These are phyloP conservation scores for Exophiala mesophila DNA, from an alignment of 2,329 filamentous ascomycete species.

Conservation along the genomic window DNA sequence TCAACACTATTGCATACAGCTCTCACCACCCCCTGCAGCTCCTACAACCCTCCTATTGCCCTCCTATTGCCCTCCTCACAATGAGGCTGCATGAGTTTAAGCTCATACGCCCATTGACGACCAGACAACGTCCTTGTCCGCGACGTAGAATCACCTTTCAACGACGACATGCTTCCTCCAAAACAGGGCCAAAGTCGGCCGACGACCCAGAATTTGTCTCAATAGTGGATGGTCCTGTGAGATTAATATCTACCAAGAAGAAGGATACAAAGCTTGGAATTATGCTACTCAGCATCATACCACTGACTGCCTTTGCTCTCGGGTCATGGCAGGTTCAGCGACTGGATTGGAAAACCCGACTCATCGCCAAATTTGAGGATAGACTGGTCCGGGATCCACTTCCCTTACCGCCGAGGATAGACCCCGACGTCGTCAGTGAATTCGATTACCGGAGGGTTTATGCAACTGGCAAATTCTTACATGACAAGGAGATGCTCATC, in stretches of 20 bases:
- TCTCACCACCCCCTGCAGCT: too few relatives aligned
- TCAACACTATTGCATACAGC: too few relatives aligned
- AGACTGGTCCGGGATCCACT: conserved; percentile 79
- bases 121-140: too few relatives aligned
- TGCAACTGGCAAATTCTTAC: conserved; percentile 67
- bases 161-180: conserved; percentile 10
- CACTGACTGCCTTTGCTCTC: conserved; percentile 80
- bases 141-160: too few relatives aligned
- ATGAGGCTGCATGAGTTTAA: conserved; percentile 14
- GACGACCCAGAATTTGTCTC: conserved; percentile 79
- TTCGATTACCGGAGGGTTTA: conserved; percentile 89
- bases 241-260: conserved; percentile 68
- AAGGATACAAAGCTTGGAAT: conserved; percentile 48
- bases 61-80: too few relatives aligned
- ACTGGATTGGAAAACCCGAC: conserved; percentile 86
- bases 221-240: conserved; percentile 78
- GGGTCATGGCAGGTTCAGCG: conserved; percentile 95
- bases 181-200: conserved; percentile 33
- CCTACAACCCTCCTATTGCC: too few relatives aligned
- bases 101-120: conserved; percentile 11
- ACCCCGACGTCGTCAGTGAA: conserved; percentile 73
- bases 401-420: conserved; percentile 76
- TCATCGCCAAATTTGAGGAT: conserved; percentile 89
- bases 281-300: conserved; percentile 63
- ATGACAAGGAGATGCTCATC: conserved; percentile 94